Percentiles rank a stretch among this genome's conserved stretches.
These are phyloP conservation scores for Zopfia rhizophila DNA, from an alignment of 2,329 filamentous ascomycete genomes.

Conservation along the genomic window DNA sequence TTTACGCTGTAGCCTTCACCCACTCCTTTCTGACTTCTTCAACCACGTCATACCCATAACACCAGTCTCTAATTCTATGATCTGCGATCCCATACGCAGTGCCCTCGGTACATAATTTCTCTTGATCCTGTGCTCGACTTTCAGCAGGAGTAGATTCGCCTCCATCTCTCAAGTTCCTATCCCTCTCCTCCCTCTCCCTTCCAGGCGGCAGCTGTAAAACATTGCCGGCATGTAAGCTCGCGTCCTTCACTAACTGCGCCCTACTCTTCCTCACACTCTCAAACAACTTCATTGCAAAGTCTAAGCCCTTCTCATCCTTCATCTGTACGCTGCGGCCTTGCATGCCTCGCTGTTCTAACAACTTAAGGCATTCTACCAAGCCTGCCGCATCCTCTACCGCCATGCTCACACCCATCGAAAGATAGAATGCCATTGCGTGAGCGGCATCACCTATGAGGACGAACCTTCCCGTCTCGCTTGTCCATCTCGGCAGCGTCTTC, in stretches of 20 bases:
- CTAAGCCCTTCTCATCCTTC: no score
- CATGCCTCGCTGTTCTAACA: not conserved
- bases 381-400: slow-evolving; percentile 32
- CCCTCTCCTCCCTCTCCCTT: slow-evolving; percentile 8
- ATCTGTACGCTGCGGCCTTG: no score
- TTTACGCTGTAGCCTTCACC: no score
- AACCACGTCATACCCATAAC: slow-evolving; percentile 33
- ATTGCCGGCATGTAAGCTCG: slow-evolving; percentile 25
- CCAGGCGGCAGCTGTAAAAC: slow-evolving; percentile 25
- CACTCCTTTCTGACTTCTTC: no score
- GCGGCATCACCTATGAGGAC: slow-evolving; percentile 27
- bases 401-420: slow-evolving; percentile 29
- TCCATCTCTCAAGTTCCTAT: slow-evolving; percentile 18
- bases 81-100: slow-evolving; percentile 27
- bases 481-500: slow-evolving; percentile 23
- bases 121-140: slow-evolving; percentile 5
- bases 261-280: slow-evolving; percentile 23
- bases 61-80: slow-evolving; percentile 18
- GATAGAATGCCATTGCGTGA: slow-evolving; percentile 29
- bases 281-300: slow-evolving; percentile 23
- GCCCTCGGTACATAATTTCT: slow-evolving; percentile 13
- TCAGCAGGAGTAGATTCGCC: slow-evolving; percentile 5
- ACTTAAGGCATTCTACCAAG: slow-evolving; percentile 11
- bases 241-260: slow-evolving; percentile 24
- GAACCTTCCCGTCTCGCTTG: slow-evolving; percentile 18